Conservation (phyloP, 352 stramenopile species). For the Phytophthora hibernalis region DNA sequence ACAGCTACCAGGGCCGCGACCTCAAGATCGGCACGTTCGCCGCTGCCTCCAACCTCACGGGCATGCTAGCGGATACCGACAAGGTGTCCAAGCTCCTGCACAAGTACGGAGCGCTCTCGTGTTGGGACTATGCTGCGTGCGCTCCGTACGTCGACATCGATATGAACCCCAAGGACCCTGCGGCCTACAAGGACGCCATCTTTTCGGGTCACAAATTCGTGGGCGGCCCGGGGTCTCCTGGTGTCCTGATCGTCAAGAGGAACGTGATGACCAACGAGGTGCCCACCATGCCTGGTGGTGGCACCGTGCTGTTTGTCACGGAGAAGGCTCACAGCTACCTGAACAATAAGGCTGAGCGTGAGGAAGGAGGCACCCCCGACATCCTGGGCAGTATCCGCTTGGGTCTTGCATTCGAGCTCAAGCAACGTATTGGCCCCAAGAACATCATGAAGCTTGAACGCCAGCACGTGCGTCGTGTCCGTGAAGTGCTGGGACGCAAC, state of each 20-base stretch:
- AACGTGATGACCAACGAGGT: conserved; percentile 66
- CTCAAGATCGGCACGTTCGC: conserved; percentile 92
- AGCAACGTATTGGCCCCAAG: conserved; percentile 64
- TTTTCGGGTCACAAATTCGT: conserved; percentile 98
- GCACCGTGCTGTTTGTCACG: conserved; percentile 67
- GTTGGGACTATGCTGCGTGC: conserved; percentile 97
- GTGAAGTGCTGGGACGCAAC: conserved; percentile 52
- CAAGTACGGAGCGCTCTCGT: conserved; percentile 90
- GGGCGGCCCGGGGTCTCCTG: conserved; percentile 92
- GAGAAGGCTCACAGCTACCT: conserved; percentile 70
- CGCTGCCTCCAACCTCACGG: conserved; percentile 96
- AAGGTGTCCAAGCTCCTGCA: conserved; percentile 91
- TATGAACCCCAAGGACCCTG: conserved; percentile 93
- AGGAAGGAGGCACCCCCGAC: conserved; percentile 97
- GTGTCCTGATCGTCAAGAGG: conserved; percentile 97
- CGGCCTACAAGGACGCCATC: conserved; percentile 93
- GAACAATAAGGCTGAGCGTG: conserved; percentile 83
- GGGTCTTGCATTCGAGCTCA: conserved; percentile 93
- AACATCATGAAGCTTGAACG: conserved; percentile 72
- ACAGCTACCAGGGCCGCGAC: conserved; percentile 49
- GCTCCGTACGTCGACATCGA: conserved; percentile 94
- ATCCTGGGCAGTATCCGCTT: conserved; percentile 95
- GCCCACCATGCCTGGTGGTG: conserved; percentile 58
- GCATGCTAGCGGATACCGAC: conserved; percentile 90
- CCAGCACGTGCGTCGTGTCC: conserved; percentile 46